Evolutionary conservation across 805 yeast genomes (phyloP), one percentile per base, ranked within the genome.

Genomic region (Kluyveromyces starmeri): DNA sequence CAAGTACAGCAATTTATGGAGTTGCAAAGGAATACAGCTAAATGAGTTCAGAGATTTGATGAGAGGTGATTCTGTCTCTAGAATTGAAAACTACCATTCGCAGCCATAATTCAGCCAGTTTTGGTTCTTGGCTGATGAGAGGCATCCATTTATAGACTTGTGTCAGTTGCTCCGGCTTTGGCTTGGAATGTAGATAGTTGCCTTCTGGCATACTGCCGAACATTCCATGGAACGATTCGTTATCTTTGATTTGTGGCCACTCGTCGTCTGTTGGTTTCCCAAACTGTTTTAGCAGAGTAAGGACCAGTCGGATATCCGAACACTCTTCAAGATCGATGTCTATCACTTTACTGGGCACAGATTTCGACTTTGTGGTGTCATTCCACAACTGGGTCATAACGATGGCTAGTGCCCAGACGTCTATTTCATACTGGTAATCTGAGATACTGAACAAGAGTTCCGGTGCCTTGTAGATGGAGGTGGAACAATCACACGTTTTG

Each of bases 381-480:
- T 51, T 50, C 38, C 71, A 67, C 42, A 83, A 48, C 32, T 70
- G 62, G 16, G 78, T 71, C 19, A 77, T 43, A 1, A 82, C 44
- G 6, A 85, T 68, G 3, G 82, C 83, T 14, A 73, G 48, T 2
- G 83, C 62, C 95, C 95, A 84, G 10, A 81, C 61, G 47, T 84
- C 95, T 4, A 83, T 62, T 27, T 66, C 72, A 20, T 49, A 50
- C 5, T 66, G 54, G 50, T 84, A 84, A 38, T 65, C 60, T 11
- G 62, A 52, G 7, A 70, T 62, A 1, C 85, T 82, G 30, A 81
- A 68, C 28, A 83, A 59, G 30, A 82, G 58, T 46, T 84, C 94
- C 0, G 94, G 89, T 0, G 94, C 78, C 44, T 82, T 77, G 58
- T 76, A 85, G 29, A 67, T 68, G 1, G 79, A 76, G 0, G 89